phyloP scores from a whole-genome alignment of 306 rosid species.

The Potentilla sterilis region DNA sequence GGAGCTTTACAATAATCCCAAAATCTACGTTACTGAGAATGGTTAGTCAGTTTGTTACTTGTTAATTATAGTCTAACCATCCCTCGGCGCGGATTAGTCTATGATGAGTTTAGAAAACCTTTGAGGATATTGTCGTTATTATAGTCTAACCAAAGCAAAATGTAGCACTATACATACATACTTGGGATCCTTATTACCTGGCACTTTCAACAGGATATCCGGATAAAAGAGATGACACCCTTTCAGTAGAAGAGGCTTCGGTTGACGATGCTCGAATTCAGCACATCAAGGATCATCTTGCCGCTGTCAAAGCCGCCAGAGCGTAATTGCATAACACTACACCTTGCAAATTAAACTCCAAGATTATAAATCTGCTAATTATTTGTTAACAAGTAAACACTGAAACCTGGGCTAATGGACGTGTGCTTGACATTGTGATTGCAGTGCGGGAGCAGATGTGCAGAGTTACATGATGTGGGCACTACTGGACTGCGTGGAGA shows the following conservation, averaged over 20 bases:
- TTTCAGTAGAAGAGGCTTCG: not conserved
- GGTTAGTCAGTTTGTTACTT: not conserved
- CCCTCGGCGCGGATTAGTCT: too few species aligned
- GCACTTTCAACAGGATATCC: slow-evolving; percentile 6
- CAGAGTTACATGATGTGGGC: slow-evolving; percentile 4
- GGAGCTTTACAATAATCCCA: not conserved
- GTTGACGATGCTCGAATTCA: slow-evolving; percentile 6
- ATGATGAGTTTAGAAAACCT: too few species aligned
- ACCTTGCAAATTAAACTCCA: not conserved
- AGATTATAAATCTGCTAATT: not conserved
- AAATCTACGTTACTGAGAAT: slow-evolving; percentile 13
- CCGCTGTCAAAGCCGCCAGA: not conserved
- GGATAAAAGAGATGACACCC: not conserved
- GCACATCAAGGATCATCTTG: not conserved
- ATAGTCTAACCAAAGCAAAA: not conserved
- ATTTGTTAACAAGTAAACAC: not conserved
- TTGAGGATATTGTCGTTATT: too few species aligned
- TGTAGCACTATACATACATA: not conserved
- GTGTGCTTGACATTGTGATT: not conserved
- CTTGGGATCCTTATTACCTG: not conserved
- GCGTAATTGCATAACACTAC: not conserved
- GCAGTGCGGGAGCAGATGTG: slow-evolving; percentile 1
- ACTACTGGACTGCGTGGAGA: not conserved
- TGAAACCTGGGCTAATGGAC: not conserved
- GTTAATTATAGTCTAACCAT: not conserved